Conservation (phyloP, 1,284 basidiomycete genomes). For the Fistulinella cinereoalba region DNA sequence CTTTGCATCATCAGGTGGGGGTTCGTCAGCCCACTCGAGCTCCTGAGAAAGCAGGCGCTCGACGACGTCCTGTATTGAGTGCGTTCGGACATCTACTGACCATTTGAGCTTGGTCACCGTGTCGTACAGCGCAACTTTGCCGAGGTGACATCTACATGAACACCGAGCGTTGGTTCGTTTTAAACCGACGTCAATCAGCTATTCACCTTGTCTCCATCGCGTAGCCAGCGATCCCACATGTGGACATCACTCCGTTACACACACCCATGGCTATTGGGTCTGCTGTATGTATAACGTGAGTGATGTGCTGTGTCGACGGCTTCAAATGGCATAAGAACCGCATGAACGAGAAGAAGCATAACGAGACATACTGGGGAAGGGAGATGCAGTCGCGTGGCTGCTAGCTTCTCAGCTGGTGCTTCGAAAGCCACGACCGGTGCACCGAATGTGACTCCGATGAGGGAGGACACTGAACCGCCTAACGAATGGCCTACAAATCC, state of each 20-base stretch:
- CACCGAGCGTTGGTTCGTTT: conserved; percentile 2
- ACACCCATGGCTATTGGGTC: conserved; percentile 68
- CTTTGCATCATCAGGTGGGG: conserved; percentile 9
- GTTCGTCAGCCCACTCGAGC: conserved; percentile 49
- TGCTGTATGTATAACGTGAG: conserved; percentile 70
- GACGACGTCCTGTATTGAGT: conserved; percentile 76
- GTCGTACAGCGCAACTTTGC: conserved; percentile 84
- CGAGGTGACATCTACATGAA: conserved; percentile 68
- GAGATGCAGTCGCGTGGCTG: conserved; percentile 77
- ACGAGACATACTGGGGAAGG: conserved; percentile 47
- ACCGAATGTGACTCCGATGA: conserved; percentile 82
- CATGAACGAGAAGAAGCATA: background rate
- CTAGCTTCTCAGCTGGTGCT: conserved; percentile 73
- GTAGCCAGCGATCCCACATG: conserved; percentile 59
- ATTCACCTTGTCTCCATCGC: conserved; percentile 57
- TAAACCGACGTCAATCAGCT: background rate
- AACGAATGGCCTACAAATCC: conserved; percentile 54
- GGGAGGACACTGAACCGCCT: conserved; percentile 79
- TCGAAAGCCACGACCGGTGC: conserved; percentile 83
- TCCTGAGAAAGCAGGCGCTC: conserved; percentile 70
- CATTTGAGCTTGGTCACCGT: conserved; percentile 83
- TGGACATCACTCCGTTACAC: conserved; percentile 57
- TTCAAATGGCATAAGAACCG: conserved; percentile 16
- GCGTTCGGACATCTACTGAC: conserved; percentile 75
- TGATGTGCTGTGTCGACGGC: conserved; percentile 60